Percentiles rank a stretch among this genome's conserved stretches.
These are phyloP conservation scores for Calonectria pteridis DNA, from an alignment of 2,329 filamentous ascomycete species.

Conservation along the genomic window DNA sequence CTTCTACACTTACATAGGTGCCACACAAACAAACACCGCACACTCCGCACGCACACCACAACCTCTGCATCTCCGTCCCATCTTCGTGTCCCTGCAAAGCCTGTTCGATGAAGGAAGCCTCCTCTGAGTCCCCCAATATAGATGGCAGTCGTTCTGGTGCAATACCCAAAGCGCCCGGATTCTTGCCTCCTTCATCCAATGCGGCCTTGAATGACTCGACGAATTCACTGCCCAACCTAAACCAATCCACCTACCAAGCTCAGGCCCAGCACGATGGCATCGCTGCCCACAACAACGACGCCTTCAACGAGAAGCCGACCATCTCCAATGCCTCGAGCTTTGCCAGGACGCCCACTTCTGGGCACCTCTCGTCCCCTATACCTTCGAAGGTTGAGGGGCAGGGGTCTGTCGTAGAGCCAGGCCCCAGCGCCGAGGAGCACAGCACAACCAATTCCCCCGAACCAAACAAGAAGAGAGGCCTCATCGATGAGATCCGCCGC, in stretches of 20 bases:
- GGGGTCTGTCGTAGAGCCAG: conserved; percentile 66
- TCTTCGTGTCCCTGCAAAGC: conserved; percentile 29
- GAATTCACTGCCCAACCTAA: conserved; percentile 13
- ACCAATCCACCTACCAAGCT: conserved; percentile 18
- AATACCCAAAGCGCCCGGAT: conserved; percentile 68
- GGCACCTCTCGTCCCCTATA: conserved; percentile 53
- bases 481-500: conserved; percentile 63
- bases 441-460: conserved; percentile 48
- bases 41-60: background rate
- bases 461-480: conserved; percentile 48
- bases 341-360: conserved; percentile 42
- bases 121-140: conserved; percentile 65
- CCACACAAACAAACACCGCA: background rate
- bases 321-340: conserved; percentile 36
- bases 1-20: conserved; percentile 1
- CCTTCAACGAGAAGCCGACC: conserved; percentile 31
- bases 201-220: conserved; percentile 36
- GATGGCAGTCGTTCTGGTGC: conserved; percentile 69
- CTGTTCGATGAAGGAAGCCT: conserved; percentile 74
- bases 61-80: background rate
- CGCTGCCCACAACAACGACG: conserved; percentile 21
- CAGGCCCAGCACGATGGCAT: conserved; percentile 1
- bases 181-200: conserved; percentile 29
- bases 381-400: conserved; percentile 64
- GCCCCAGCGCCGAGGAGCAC: conserved; percentile 34